phyloP scores from a whole-genome alignment of 306 rosid genomes.

The Cucurbita argyrosperma region DNA sequence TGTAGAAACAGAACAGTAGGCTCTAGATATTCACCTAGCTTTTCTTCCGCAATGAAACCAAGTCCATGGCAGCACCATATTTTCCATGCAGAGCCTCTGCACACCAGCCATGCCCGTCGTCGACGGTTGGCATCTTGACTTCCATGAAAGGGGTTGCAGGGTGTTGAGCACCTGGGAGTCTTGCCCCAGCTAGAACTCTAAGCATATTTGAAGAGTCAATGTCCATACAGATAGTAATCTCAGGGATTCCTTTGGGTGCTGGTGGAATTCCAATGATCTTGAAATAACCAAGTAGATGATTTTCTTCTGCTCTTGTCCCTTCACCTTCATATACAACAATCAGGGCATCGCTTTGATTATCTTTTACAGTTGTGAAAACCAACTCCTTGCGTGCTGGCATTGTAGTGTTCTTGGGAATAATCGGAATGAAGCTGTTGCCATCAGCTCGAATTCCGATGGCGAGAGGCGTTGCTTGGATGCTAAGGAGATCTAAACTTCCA shows the following conservation, averaged over 20 bases:
- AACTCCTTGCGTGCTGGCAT: constrained; percentile 62
- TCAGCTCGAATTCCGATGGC: constrained; percentile 73
- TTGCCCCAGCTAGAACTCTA: constrained; percentile 47
- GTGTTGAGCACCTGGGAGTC: constrained; percentile 39
- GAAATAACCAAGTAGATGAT: constrained; percentile 66
- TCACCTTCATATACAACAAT: constrained; percentile 72
- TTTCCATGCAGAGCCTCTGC: constrained; percentile 48
- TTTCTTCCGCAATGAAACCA: constrained; percentile 38
- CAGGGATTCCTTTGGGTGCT: constrained; percentile 52
- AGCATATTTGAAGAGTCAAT: constrained; percentile 56
- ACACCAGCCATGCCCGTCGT: constrained; percentile 85
- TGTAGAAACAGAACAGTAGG: neutral
- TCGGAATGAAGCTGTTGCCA: constrained; percentile 44
- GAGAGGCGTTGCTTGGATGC: constrained; percentile 67
- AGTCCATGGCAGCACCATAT: constrained; percentile 47
- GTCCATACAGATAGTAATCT: constrained; percentile 66
- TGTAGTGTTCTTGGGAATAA: constrained; percentile 60
- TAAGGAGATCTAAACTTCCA: constrained; percentile 61
- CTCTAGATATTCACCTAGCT: constrained; percentile 22
- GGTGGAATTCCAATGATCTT: constrained; percentile 64
- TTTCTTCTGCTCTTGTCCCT: constrained; percentile 39
- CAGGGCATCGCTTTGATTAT: constrained; percentile 63
- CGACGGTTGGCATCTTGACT: constrained; percentile 76
- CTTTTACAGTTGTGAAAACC: constrained; percentile 52
- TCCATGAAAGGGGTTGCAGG: constrained; percentile 54